Evolutionary conservation across 1,284 basidiomycete genomes (phyloP).

Genomic region (Erythrobasidium hasegawianum): DNA sequence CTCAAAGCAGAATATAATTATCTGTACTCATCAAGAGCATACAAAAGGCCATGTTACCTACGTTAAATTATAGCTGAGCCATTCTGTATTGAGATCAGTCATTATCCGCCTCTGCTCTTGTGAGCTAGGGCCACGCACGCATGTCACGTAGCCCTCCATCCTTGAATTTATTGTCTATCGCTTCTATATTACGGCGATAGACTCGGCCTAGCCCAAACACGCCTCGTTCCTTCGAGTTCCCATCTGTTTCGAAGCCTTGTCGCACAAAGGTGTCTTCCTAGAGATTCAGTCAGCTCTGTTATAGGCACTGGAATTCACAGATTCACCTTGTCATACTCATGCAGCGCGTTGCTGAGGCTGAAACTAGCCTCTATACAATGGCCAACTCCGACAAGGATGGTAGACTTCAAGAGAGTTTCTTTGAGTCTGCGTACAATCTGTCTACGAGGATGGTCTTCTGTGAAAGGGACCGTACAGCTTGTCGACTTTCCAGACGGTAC

Average conservation of each 20-base stretch:
- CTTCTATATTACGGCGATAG: slow-evolving; percentile 22
- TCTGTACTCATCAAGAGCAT: not conserved
- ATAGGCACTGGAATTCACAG: not conserved
- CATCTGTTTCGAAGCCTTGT: slow-evolving; percentile 24
- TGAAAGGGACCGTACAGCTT: not conserved
- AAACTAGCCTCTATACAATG: slow-evolving; percentile 33
- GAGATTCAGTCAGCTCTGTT: no score
- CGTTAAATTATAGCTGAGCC: not conserved
- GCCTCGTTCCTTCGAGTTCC: slow-evolving; percentile 14
- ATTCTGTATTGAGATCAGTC: not conserved
- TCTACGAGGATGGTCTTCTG: slow-evolving; percentile 17
- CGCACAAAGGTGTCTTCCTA: slow-evolving; percentile 33
- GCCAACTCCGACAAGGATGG: slow-evolving; percentile 29
- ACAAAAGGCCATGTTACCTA: not conserved
- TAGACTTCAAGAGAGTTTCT: slow-evolving; percentile 26
- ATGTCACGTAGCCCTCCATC: slow-evolving; percentile 26
- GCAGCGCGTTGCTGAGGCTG: slow-evolving; percentile 2
- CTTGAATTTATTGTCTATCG: slow-evolving; percentile 19
- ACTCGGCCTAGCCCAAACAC: slow-evolving; percentile 15
- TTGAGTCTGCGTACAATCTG: slow-evolving; percentile 22
- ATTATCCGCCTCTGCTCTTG: no score
- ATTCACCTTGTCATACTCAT: slow-evolving; percentile 24
- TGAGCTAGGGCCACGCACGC: no score
- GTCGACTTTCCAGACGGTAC: slow-evolving; percentile 3
- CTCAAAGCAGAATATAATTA: no score